Conservation (phyloP, 345 rosid genomes). For the Eucalyptus cloeziana region DNA sequence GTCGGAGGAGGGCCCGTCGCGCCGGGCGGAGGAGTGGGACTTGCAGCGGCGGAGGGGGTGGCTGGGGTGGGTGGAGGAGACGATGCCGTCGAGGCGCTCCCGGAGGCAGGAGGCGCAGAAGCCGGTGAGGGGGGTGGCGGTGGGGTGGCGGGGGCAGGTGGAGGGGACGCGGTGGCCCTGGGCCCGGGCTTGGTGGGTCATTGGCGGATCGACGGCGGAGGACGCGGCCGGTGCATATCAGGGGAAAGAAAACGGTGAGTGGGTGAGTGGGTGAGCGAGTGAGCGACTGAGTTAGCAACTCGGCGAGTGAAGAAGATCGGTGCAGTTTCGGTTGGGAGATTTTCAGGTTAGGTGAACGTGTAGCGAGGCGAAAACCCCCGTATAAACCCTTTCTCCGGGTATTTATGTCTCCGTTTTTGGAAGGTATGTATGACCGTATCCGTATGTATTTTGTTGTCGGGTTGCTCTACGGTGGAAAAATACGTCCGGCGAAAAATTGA, state of each 20-base stretch:
- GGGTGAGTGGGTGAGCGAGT: neutral
- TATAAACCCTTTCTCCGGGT: neutral
- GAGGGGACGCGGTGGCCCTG: conserved; percentile 20
- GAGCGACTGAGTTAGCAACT: neutral
- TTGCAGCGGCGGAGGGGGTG: conserved; percentile 43
- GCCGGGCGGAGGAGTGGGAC: conserved; percentile 26
- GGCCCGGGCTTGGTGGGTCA: conserved; percentile 24
- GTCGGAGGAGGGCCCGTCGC: neutral
- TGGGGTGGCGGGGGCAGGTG: conserved; percentile 50
- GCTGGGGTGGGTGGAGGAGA: conserved; percentile 18
- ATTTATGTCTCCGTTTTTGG: neutral
- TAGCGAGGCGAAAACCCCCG: neutral
- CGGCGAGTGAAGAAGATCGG: neutral
- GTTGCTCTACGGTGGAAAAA: neutral
- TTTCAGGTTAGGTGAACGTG: neutral
- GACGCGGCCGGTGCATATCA: neutral
- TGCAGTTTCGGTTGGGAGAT: neutral
- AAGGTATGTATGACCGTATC: neutral
- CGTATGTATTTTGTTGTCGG: neutral
- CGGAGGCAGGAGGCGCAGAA: conserved; percentile 77
- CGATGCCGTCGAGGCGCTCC: conserved; percentile 61
- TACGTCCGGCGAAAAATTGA: neutral
- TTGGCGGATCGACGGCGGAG: conserved; percentile 48
- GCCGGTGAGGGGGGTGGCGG: conserved; percentile 38
- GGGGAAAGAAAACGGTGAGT: neutral